phyloP scores from a whole-genome alignment of 495 filamentous ascomycete species.

The Aspergillus baeticus region DNA sequence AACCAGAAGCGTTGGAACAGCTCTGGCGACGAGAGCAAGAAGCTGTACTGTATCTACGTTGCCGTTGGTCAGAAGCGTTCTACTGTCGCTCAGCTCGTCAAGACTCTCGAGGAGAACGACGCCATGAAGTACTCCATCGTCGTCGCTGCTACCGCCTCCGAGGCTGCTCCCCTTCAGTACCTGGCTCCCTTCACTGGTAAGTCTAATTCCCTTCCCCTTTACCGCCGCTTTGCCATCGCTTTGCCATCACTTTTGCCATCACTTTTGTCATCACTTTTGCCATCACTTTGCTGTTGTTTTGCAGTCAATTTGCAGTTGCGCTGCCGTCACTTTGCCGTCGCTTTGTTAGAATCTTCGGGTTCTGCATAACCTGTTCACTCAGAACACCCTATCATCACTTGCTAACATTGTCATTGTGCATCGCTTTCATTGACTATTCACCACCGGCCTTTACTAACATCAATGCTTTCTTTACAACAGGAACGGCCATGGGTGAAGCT shows the following conservation, averaged over 20 bases:
- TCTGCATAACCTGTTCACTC: too few relatives aligned
- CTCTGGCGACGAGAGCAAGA: constrained; percentile 81
- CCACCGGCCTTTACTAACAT: not conserved
- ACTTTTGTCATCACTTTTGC: too few relatives aligned
- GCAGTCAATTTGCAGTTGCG: too few relatives aligned
- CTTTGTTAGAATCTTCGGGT: too few relatives aligned
- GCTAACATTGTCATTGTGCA: too few relatives aligned
- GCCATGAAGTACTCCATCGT: constrained; percentile 98
- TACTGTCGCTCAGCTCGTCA: constrained; percentile 97
- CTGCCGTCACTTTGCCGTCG: too few relatives aligned
- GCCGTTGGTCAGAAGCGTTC: constrained; percentile 99
- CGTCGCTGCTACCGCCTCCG: constrained; percentile 95
- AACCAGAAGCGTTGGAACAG: constrained; percentile 99
- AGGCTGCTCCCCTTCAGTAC: constrained; percentile 93
- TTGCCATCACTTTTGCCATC: too few relatives aligned
- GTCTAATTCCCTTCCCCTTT: too few relatives aligned
- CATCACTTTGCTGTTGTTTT: too few relatives aligned
- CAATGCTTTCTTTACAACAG: not conserved
- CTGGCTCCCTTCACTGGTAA: constrained; percentile 89
- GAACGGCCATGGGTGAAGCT: constrained; percentile 69
- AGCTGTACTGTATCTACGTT: constrained; percentile 99
- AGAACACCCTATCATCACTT: too few relatives aligned
- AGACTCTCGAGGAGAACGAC: constrained; percentile 99
- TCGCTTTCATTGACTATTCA: too few relatives aligned
- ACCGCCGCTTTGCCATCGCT: too few relatives aligned